Evolutionary conservation across 345 rosid genomes (phyloP).

Genomic region (Litchi chinensis): DNA sequence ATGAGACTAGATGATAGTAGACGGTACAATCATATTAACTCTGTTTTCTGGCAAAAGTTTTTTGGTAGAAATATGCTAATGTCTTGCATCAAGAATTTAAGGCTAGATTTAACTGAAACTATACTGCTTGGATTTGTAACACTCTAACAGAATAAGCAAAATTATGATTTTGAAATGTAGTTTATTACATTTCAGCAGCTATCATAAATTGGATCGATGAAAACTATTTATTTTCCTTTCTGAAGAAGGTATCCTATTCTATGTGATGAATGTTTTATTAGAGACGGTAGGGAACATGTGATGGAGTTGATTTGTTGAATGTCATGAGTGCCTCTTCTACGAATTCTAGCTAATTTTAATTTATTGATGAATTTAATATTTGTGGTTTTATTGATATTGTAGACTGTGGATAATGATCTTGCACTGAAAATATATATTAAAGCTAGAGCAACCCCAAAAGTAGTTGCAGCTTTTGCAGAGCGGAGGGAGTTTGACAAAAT

Average conservation of each 20-base stretch:
- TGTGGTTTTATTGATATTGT: conserved; percentile 28
- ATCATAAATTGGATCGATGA: background rate
- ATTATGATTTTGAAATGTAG: background rate
- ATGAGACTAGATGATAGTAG: background rate
- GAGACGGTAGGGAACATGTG: background rate
- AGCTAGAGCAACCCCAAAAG: conserved; percentile 97
- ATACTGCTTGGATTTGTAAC: background rate
- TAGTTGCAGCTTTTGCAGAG: conserved; percentile 99
- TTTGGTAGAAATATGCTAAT: background rate
- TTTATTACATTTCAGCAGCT: background rate
- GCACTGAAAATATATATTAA: conserved; percentile 93
- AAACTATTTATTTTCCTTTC: background rate
- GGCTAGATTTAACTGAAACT: background rate
- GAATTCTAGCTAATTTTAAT: conserved; percentile 7
- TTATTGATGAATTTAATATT: conserved; percentile 11
- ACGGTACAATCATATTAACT: background rate
- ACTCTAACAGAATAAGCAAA: background rate
- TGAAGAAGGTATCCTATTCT: background rate
- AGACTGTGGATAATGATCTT: conserved; percentile 99
- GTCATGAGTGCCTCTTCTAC: background rate
- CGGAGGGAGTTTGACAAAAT: conserved; percentile 97
- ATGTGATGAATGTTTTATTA: background rate
- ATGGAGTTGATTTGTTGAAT: background rate
- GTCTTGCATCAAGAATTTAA: background rate
- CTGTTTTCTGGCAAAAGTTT: background rate